Evolutionary conservation across 2,329 filamentous ascomycete genomes (phyloP).

Genomic region (Diaporthe citri): DNA sequence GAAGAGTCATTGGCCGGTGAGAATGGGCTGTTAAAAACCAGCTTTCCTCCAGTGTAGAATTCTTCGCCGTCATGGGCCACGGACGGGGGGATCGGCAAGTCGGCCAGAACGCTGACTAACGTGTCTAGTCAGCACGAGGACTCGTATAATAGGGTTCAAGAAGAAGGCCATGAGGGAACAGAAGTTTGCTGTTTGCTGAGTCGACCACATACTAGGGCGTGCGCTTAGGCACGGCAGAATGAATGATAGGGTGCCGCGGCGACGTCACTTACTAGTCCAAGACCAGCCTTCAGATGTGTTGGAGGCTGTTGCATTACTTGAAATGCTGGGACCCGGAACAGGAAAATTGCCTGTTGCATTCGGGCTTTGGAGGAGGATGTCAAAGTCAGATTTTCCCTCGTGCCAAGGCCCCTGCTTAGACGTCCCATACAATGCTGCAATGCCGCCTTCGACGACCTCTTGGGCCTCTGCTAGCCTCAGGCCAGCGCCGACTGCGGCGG

Average conservation of each 20-base stretch:
- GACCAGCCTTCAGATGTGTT: not conserved
- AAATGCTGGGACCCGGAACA: not conserved
- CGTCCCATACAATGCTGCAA: not conserved
- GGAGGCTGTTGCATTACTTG: not conserved
- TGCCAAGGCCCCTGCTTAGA: not conserved
- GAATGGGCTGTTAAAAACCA: not conserved
- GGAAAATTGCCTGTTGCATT: not conserved
- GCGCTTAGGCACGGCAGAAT: not conserved
- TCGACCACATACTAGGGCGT: not conserved
- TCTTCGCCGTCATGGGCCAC: not conserved
- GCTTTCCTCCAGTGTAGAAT: not conserved
- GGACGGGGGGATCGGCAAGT: not conserved
- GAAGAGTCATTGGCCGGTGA: not conserved
- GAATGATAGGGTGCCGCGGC: not conserved
- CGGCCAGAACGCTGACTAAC: not conserved
- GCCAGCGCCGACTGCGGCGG: not conserved
- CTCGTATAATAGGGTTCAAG: not conserved
- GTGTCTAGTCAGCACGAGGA: not conserved
- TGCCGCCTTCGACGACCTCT: not conserved
- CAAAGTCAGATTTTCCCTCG: not conserved
- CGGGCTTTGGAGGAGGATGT: not conserved
- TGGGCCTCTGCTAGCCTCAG: not conserved
- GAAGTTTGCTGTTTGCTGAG: not conserved
- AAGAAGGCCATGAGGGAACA: not conserved
- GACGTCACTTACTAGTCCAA: not conserved